Percentiles rank a stretch among this genome's conserved stretches.
These are phyloP conservation scores for Mycena polygramma DNA, from an alignment of 768 basidiomycete genomes.

Conservation along the genomic window DNA sequence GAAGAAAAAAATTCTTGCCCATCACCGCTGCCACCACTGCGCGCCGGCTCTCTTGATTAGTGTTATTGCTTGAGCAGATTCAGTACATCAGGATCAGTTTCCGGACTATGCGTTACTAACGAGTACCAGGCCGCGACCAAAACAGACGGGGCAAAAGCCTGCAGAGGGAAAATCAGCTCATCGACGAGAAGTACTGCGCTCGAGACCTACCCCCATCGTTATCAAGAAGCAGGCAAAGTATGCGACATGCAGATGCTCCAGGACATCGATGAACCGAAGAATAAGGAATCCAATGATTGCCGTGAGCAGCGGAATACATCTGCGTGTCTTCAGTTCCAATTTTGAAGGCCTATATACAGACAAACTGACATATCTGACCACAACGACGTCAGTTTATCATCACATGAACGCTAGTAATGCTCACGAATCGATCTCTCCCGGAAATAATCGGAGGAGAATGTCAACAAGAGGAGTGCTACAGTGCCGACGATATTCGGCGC, in stretches of 20 bases:
- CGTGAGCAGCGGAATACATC: conserved; percentile 57
- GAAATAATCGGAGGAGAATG: conserved; percentile 66
- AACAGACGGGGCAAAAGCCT: conserved; percentile 64
- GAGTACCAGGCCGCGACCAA: conserved; percentile 55
- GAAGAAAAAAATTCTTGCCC: conserved; percentile 47
- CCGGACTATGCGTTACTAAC: neutral
- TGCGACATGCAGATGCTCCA: conserved; percentile 55
- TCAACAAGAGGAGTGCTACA: conserved; percentile 57
- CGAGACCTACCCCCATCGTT: conserved; percentile 55
- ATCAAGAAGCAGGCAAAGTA: conserved; percentile 71
- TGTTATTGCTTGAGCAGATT: conserved; percentile 56
- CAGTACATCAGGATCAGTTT: neutral
- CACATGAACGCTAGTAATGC: conserved; percentile 34
- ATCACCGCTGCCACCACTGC: conserved; percentile 66
- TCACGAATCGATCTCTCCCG: conserved; percentile 64
- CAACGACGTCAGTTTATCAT: conserved; percentile 4
- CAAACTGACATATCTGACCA: conserved; percentile 32
- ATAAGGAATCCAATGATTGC: conserved; percentile 58
- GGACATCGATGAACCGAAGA: conserved; percentile 59
- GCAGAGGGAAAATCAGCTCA: conserved; percentile 4
- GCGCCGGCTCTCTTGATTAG: conserved; percentile 60
- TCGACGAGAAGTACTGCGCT: neutral
- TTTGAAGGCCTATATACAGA: neutral
- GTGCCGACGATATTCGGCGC: conserved; percentile 62
- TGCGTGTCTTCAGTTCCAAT: conserved; percentile 25